Evolutionary conservation across 2,329 filamentous ascomycete species (phyloP), one percentile per base, ranked within the genome.

Genomic region (Colletotrichum truncatum): DNA sequence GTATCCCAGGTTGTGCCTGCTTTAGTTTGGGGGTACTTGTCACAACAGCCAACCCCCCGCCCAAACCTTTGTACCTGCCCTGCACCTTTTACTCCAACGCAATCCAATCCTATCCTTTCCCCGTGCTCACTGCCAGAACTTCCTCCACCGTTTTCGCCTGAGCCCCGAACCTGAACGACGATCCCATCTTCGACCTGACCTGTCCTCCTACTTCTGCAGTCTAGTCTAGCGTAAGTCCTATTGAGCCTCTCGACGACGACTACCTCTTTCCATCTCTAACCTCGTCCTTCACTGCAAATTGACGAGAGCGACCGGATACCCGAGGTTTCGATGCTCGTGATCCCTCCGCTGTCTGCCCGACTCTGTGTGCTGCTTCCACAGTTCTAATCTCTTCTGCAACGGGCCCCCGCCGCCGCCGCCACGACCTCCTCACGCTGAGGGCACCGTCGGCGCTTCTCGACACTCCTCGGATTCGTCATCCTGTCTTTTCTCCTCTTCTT

Each of bases 381-480:
- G 46, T 45, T 32, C 41, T 49, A 65, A 62, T 65, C 41, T 65
- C 57, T 55, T 62, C 62, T 65, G 49, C 62, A 65, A 65, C 62
- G 62, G 57, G 57, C 62, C 62, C 62, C 62, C 62, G 62, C 62
- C 62, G 62, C 41, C 57, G 57, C 62, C 62, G 34, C 36, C 49
- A 55, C 57, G 62, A 62, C 57, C 49, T 61, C 48, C 56, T 55
- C 51, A 62, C 57, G 11, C 49, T 65, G 62, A 65, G 57, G 48
- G 49, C 48, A 53, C 41, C 43, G 16, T 30, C 49, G 57, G 57
- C 62, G 57, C 49, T 62, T 62, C 62, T 62, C 16, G 62, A 65
- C 43, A 55, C 57, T 46, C 46, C 34, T 41, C 56, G 48, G 48
- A 61, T 51, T 55, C 62, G 48, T 49, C 57, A 49, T 55, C 41